Base-by-base conservation (phyloP, 2,329 filamentous ascomycete genomes). In the Arthrobotrys conoides region DNA sequence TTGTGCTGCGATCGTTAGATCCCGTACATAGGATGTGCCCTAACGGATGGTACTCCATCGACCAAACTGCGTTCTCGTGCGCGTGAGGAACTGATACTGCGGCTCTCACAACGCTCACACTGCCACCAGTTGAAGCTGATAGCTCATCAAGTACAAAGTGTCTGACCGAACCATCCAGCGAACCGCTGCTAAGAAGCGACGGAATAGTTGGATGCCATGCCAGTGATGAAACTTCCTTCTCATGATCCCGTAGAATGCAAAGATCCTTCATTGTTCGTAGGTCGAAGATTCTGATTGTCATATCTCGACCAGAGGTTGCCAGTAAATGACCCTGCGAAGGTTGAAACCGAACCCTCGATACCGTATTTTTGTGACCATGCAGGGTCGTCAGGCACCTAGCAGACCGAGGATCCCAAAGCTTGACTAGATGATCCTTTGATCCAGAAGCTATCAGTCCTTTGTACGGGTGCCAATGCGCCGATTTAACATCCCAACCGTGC, bases 231-330 rank as follows among this genome's bases (percentile, higher is more conserved):
- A 99, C 93, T 81, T 97, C 96, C 85, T 97, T 98, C 82, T 98
- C 94, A 83, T 98, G 94, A 6, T 96, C 96, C 81, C 95, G 92
- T 22, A 99, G 89, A 57, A 98, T 89, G 82, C 94, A 93, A 71
- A 98, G 94, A 84, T 99, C 96, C 80, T 96, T 92, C 96, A 99
- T 98, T 92, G 97, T 97, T 61, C 96, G 90, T 71, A 99, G 88
- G 84, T 99, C 96, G 83, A 98, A 98, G 55, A 99, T 90, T 77
- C 96, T 90, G 8, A 94, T 94, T 0, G 93, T 97, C 84, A 97
- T 93, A 83, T 99, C 96, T 83, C 96, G 90, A 51, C 94, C 96
- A 36, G 94, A 96, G 0, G 96, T 97, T 41, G 95, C 96, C 59
- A 99, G 88, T 79, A 97, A 91, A 80, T 91, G 89, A 33, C 93